Evolutionary conservation across 2,329 filamentous ascomycete species (phyloP).

Genomic region (Chaetomiaceae sp.): DNA sequence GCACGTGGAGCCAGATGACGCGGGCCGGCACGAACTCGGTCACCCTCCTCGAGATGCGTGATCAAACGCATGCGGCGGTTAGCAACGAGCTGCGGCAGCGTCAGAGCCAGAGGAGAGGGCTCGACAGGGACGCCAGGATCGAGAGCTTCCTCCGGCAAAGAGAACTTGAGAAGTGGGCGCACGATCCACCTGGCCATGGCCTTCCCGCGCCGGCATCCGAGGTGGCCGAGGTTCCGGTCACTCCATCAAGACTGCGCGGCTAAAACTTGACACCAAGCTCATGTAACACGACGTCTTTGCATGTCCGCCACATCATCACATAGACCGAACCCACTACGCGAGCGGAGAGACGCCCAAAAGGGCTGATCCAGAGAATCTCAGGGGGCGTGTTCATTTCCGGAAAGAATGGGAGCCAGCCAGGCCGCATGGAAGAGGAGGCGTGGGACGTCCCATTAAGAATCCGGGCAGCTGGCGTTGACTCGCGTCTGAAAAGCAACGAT

Average conservation of each 20-base stretch:
- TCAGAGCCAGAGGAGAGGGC: slow-evolving; percentile 45
- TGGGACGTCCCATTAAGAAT: slow-evolving; percentile 3
- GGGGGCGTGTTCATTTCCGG: slow-evolving; percentile 6
- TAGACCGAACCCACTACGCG: slow-evolving; percentile 4
- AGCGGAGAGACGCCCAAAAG: background rate
- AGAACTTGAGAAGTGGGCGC: slow-evolving; percentile 39
- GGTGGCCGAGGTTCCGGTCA: background rate
- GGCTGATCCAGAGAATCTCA: slow-evolving; percentile 9
- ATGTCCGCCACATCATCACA: slow-evolving; percentile 8
- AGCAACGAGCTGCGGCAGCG: slow-evolving; percentile 52
- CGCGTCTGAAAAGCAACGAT: background rate
- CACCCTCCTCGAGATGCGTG: slow-evolving; percentile 59
- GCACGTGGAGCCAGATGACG: slow-evolving; percentile 65
- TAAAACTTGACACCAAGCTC: too few relatives aligned
- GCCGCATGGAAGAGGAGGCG: background rate
- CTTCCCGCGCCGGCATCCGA: background rate
- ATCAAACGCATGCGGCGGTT: slow-evolving; percentile 60
- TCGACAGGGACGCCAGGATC: slow-evolving; percentile 60
- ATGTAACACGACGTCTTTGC: background rate
- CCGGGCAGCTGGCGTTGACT: background rate
- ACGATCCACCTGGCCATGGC: slow-evolving; percentile 14
- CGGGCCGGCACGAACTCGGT: slow-evolving; percentile 58
- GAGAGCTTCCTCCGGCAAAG: slow-evolving; percentile 70
- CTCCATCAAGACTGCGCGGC: background rate
- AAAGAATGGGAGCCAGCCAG: slow-evolving; percentile 9